Conservation (phyloP, 768 basidiomycete species). For the Megacollybia marginata region DNA sequence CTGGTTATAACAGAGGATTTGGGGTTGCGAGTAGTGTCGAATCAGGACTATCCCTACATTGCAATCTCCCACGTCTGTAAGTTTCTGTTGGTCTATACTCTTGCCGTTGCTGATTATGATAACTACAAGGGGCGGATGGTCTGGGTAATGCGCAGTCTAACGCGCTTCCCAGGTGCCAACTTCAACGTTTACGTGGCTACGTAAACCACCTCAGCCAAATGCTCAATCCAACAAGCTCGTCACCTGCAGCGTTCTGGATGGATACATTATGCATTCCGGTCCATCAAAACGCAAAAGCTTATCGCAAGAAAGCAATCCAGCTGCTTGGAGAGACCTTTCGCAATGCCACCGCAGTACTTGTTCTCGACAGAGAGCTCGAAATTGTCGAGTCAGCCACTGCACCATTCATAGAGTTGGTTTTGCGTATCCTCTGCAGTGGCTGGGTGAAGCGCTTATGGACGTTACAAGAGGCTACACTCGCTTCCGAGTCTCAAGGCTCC, state of each 20-base stretch:
- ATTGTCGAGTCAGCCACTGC: background rate
- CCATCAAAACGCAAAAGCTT: background rate
- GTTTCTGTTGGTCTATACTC: background rate
- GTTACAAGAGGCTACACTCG: background rate
- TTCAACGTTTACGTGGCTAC: background rate
- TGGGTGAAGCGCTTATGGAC: conserved; percentile 2
- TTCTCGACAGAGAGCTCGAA: background rate
- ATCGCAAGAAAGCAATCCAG: background rate
- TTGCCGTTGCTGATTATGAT: background rate
- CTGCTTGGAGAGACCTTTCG: background rate
- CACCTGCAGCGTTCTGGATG: background rate
- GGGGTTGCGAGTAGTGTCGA: background rate
- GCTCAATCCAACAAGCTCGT: background rate
- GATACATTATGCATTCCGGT: background rate
- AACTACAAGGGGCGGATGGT: background rate
- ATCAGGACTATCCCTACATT: conserved; percentile 1
- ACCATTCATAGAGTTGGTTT: background rate
- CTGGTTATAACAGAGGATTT: background rate
- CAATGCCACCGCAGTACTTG: background rate
- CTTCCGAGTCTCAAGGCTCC: background rate
- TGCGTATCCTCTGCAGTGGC: background rate
- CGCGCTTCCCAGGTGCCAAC: background rate
- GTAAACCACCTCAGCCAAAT: background rate
- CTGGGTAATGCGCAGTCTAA: background rate
- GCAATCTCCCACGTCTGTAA: background rate